Evolutionary conservation across 495 filamentous ascomycete genomes (phyloP).

Genomic region (Neurospora sp.): DNA sequence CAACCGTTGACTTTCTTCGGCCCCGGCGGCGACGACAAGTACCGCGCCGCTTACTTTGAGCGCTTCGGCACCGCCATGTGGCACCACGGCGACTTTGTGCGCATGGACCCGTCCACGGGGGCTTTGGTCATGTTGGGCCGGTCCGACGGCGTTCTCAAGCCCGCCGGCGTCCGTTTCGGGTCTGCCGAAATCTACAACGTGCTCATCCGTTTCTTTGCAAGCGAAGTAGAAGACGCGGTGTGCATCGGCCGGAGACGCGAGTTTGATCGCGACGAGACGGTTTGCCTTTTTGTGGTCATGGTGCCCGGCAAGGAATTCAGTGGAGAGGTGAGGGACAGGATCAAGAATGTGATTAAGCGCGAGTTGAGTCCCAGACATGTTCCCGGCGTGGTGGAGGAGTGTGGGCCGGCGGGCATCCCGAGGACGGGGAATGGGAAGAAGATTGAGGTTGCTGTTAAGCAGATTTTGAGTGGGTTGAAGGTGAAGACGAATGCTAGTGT

Average conservation of each 20-base stretch:
- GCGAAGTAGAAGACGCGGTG: conserved; percentile 69
- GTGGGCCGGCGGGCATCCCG: conserved; percentile 58
- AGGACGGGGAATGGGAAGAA: conserved; percentile 91
- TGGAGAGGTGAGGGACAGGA: conserved; percentile 41
- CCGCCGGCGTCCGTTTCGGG: conserved; percentile 67
- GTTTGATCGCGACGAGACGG: conserved; percentile 69
- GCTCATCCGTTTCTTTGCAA: conserved; percentile 67
- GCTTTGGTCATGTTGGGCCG: conserved; percentile 77
- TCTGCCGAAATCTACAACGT: conserved; percentile 87
- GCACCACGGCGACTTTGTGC: conserved; percentile 94
- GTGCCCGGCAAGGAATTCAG: conserved; percentile 39
- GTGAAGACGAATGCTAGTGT: conserved; percentile 81
- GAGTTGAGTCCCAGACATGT: conserved; percentile 82
- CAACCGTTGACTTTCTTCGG: conserved; percentile 89
- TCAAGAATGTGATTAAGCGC: conserved; percentile 54
- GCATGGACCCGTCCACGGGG: conserved; percentile 61
- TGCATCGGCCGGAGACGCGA: conserved; percentile 71
- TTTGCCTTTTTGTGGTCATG: conserved; percentile 79
- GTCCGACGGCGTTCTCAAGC: conserved; percentile 68
- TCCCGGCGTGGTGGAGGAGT: conserved; percentile 68
- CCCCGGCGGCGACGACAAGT: conserved; percentile 55
- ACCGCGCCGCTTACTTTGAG: conserved; percentile 79
- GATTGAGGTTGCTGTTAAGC: conserved; percentile 87
- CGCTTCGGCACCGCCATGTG: conserved; percentile 58
- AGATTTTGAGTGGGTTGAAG: conserved; percentile 79